These are phyloP conservation scores for Meyerozyma elateridarum DNA, from an alignment of 1,139 yeast genomes.

Conservation along the genomic window DNA sequence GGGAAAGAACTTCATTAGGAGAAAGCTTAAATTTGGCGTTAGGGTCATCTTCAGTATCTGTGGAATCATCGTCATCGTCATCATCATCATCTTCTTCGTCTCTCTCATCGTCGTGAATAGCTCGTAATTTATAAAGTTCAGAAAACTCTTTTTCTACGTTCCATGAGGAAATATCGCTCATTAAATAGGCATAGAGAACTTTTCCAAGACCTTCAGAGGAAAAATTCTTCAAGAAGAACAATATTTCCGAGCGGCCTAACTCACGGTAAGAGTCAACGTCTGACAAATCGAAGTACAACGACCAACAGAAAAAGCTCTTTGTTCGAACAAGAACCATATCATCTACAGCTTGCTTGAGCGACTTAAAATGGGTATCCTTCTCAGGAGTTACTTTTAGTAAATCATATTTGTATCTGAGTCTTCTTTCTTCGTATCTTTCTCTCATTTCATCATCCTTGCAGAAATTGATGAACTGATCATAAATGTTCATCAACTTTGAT, in stretches of 20 bases:
- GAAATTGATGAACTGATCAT: slow-evolving; percentile 52
- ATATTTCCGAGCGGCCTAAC: slow-evolving; percentile 44
- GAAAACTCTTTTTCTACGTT: slow-evolving; percentile 19
- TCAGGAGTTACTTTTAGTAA: slow-evolving; percentile 46
- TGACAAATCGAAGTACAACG: slow-evolving; percentile 67
- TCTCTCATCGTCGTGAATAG: slow-evolving; percentile 1
- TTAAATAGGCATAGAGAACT: slow-evolving; percentile 52
- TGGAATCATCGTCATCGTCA: slow-evolving; percentile 6
- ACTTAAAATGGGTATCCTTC: slow-evolving; percentile 25
- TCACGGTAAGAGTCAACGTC: slow-evolving; percentile 51
- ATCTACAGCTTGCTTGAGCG: slow-evolving; percentile 54
- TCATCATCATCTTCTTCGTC: slow-evolving; percentile 14
- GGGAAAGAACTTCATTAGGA: slow-evolving; percentile 51
- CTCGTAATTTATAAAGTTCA: neutral
- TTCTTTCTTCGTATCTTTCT: slow-evolving; percentile 53
- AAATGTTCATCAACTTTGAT: slow-evolving; percentile 51
- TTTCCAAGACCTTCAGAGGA: slow-evolving; percentile 61
- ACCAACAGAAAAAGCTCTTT: slow-evolving; percentile 63
- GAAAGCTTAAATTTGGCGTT: slow-evolving; percentile 18
- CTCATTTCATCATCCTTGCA: slow-evolving; percentile 62
- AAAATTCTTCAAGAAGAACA: slow-evolving; percentile 51
- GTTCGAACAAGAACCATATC: slow-evolving; percentile 71
- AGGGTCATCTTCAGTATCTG: neutral
- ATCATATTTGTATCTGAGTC: slow-evolving; percentile 53
- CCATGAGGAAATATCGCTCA: slow-evolving; percentile 67